Percentiles rank a stretch among this genome's conserved stretches.
Conservation (phyloP, 169 alveolate species). For the Babesia bigemina region DNA sequence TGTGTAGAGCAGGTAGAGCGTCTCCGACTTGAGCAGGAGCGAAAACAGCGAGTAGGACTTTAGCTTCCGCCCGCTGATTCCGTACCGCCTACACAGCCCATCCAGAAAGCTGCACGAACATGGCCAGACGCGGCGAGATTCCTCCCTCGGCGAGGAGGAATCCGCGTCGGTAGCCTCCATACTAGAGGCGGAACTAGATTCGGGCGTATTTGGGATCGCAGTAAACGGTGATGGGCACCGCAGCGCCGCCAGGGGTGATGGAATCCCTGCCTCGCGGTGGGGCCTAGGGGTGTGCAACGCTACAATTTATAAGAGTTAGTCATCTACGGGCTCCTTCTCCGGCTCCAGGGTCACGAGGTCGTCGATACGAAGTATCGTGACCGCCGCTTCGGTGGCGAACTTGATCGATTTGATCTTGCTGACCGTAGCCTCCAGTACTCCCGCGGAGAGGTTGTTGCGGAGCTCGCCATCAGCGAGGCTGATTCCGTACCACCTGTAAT, state of each 20-base stretch:
- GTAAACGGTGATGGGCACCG: neutral
- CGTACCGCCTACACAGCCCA: conserved; percentile 13
- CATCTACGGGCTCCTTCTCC: conserved; percentile 85
- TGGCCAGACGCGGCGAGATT: conserved; percentile 11
- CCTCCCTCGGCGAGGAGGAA: conserved; percentile 12
- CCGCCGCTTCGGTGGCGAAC: conserved; percentile 99
- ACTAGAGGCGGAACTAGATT: neutral
- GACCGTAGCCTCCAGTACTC: conserved; percentile 95
- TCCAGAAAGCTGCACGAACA: conserved; percentile 12
- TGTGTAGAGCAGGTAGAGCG: conserved; percentile 40
- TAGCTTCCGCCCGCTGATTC: conserved; percentile 2
- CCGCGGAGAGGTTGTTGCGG: conserved; percentile 91
- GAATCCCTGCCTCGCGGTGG: conserved; percentile 32
- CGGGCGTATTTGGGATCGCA: neutral
- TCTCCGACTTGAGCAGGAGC: conserved; percentile 56
- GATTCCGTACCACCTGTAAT: conserved; percentile 90
- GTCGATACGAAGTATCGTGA: conserved; percentile 96
- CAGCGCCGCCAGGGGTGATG: neutral
- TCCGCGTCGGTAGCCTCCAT: conserved; percentile 21
- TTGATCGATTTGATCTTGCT: conserved; percentile 91
- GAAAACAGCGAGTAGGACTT: conserved; percentile 42
- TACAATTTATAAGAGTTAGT: conserved; percentile 48
- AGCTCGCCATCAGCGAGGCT: conserved; percentile 93
- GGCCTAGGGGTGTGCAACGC: conserved; percentile 13
- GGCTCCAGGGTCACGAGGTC: conserved; percentile 92